phyloP scores from a whole-genome alignment of 768 basidiomycete species.

The Calocybe cyanea region DNA sequence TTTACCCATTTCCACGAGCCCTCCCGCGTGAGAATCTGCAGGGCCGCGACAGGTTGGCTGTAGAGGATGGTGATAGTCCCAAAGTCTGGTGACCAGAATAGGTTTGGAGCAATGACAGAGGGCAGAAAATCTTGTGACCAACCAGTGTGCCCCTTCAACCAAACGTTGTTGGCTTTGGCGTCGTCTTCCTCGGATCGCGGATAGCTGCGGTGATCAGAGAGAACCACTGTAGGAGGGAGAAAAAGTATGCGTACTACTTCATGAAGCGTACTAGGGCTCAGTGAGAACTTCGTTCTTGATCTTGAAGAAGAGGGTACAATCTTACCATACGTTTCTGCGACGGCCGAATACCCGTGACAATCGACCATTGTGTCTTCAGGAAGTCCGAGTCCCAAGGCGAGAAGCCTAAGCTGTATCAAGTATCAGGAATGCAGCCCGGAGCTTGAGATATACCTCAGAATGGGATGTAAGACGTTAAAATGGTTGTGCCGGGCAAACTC shows the following conservation, averaged over 20 bases:
- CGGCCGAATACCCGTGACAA: constrained; percentile 31
- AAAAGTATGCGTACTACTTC: constrained; percentile 37
- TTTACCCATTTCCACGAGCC: constrained; percentile 45
- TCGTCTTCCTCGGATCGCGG: constrained; percentile 42
- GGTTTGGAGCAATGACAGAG: neutral
- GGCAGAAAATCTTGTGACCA: neutral
- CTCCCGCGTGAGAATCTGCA: constrained; percentile 40
- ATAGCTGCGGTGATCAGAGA: constrained; percentile 24
- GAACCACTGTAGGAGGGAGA: neutral
- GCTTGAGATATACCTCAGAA: constrained; percentile 30
- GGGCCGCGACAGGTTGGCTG: constrained; percentile 44
- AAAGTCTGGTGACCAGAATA: constrained; percentile 26
- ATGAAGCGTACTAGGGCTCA: constrained; percentile 35
- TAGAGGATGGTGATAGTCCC: constrained; percentile 44
- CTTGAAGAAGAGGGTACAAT: neutral
- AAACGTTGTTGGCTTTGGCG: constrained; percentile 38
- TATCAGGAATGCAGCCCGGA: neutral
- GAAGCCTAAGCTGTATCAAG: constrained; percentile 12
- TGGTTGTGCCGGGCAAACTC: constrained; percentile 30
- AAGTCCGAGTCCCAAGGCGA: constrained; percentile 42
- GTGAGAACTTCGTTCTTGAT: neutral
- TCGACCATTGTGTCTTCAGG: constrained; percentile 43
- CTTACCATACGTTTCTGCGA: constrained; percentile 33
- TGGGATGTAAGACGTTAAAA: constrained; percentile 27
- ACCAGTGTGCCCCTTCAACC: constrained; percentile 51